Base-by-base conservation (phyloP, 2,329 filamentous ascomycete species). In the Tolypocladium pustulatum region DNA sequence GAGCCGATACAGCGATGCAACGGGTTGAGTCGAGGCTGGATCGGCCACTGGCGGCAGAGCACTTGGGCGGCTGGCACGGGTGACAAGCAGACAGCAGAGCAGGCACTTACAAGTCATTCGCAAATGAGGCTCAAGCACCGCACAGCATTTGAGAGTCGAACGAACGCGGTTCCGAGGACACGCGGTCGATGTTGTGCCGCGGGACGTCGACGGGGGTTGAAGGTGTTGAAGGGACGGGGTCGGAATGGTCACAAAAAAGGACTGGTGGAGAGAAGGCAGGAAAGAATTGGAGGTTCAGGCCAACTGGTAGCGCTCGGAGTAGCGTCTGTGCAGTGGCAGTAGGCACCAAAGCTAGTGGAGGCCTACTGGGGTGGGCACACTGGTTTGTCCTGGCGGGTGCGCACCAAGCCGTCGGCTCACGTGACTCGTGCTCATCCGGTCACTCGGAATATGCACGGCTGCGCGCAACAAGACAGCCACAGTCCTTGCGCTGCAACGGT, bases 41-140 rank as follows among this genome's bases (percentile, higher is more conserved):
- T 72, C 62, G 71, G 68, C 68, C 65, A 68, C 67, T 68, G 70
- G 69, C 68, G 71, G 71, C 69, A 64, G 64, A 67, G 67, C 66
- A 67, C 67, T 70, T 68, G 65, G n/a, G 67, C 66, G 67, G 65
- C 66, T 63, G 65, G 67, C 62, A 64, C 65, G 60, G 65, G 64
- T 61, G 63, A 67, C 62, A 64, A 60, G 61, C 54, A 65, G 63
- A 65, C 65, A 66, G 59, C 63, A 67, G 65, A 61, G 57, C 60
- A 54, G 65, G 62, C 61, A 81, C 78, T 77, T 74, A 81, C 78
- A 75, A 77, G 73, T 78, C 76, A 80, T 79, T 70, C 76, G 78
- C 70, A 66, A 70, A 74, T 68, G 69, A 69, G 69, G 66, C 65
- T 67, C 70, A 74, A 71, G 71, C 70, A 73, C 68, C 68, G 66